phyloP scores from a whole-genome alignment of 2,329 filamentous ascomycete species.

The Periglandula ipomoeae region DNA sequence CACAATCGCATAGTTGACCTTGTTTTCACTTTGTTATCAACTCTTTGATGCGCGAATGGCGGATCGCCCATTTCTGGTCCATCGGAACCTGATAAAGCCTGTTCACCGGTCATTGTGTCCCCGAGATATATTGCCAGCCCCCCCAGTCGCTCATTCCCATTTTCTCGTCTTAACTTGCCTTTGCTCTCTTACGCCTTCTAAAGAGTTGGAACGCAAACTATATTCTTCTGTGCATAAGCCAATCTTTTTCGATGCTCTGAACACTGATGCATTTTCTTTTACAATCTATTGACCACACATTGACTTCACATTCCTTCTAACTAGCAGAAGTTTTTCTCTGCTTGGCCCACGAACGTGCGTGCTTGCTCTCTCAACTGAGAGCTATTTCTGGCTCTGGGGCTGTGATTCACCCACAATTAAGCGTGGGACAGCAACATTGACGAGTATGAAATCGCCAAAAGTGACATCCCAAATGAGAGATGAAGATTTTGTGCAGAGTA shows the following conservation, averaged over 20 bases:
- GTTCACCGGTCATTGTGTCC: neutral
- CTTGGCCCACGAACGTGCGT: too few species aligned
- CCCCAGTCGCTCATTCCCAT: neutral
- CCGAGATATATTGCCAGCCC: neutral
- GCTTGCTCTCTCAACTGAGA: neutral
- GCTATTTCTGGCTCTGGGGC: too few species aligned
- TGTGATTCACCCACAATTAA: too few species aligned
- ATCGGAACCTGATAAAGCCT: neutral
- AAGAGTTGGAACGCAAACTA: too few species aligned
- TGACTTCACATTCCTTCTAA: neutral
- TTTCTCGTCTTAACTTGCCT: neutral
- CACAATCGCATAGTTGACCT: constrained; percentile 1
- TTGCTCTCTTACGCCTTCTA: neutral
- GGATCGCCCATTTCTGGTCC: neutral
- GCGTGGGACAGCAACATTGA: too few species aligned
- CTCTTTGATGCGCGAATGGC: neutral
- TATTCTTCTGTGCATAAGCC: too few species aligned
- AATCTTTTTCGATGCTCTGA: neutral
- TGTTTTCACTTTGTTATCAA: constrained; percentile 6
- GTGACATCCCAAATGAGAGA: too few species aligned
- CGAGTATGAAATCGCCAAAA: too few species aligned
- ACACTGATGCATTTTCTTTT: neutral
- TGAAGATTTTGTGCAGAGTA: too few species aligned
- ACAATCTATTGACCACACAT: too few species aligned
- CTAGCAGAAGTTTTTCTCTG: too few species aligned